Evolutionary conservation across 1,139 yeast species (phyloP).

Genomic region (Saccharomycopsis hybrid): DNA sequence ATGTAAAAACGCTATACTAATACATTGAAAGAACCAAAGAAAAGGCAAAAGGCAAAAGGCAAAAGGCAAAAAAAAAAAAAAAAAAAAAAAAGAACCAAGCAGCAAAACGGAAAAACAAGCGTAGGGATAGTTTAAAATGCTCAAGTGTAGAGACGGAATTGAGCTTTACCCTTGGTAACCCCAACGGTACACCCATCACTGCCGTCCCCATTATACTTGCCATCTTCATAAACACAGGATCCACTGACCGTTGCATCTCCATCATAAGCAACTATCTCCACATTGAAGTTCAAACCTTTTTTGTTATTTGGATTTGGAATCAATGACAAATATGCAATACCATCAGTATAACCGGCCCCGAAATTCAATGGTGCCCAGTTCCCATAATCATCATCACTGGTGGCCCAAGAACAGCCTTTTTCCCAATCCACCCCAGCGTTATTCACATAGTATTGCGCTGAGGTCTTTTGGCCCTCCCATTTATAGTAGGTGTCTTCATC

Average conservation of each 20-base stretch:
- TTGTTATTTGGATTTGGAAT: constrained; percentile 93
- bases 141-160: constrained; percentile 31
- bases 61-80: too few species aligned
- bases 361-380: constrained; percentile 98
- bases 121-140: background rate
- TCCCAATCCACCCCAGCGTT: constrained; percentile 85
- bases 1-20: too few species aligned
- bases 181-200: constrained; percentile 90
- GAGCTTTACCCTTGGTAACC: constrained; percentile 75
- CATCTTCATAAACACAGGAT: constrained; percentile 73
- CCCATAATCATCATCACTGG: constrained; percentile 72
- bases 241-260: constrained; percentile 61
- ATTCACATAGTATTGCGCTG: constrained; percentile 96
- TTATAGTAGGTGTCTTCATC: constrained; percentile 67
- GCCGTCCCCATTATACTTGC: constrained; percentile 63
- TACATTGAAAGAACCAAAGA: too few species aligned
- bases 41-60: too few species aligned
- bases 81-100: too few species aligned
- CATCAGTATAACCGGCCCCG: constrained; percentile 83
- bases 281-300: constrained; percentile 71
- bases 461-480: constrained; percentile 80
- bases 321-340: constrained; percentile 79
- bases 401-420: constrained; percentile 94
- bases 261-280: constrained; percentile 67
- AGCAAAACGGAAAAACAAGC: too few species aligned